A percentile compares a stretch with the other conserved stretches of the same genome.
These are phyloP conservation scores for Isabelozyma rhagii DNA, from an alignment of 805 yeast genomes.

Conservation along the genomic window DNA sequence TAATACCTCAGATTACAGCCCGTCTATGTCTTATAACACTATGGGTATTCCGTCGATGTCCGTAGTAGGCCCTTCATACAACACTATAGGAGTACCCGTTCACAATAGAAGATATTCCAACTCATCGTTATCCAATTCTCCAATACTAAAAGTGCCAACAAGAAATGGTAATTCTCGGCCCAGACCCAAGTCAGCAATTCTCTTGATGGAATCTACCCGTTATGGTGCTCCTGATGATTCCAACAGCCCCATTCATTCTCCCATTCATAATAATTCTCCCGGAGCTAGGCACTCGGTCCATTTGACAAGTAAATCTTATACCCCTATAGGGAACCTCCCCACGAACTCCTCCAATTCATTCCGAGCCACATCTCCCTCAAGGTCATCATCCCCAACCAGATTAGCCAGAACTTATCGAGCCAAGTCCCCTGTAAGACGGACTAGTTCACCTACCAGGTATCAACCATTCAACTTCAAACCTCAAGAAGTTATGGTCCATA, in stretches of 20 bases:
- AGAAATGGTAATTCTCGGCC: slow-evolving; percentile 12
- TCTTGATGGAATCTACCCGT: slow-evolving; percentile 23
- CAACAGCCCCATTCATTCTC: slow-evolving; percentile 10
- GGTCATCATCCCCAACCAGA: slow-evolving; percentile 25
- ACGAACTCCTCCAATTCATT: slow-evolving; percentile 12
- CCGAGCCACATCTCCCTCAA: slow-evolving; percentile 25
- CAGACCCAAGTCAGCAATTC: slow-evolving; percentile 36
- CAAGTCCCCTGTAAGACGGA: slow-evolving; percentile 26
- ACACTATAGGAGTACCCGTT: neutral
- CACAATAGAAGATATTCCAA: slow-evolving; percentile 16
- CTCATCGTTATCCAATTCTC: slow-evolving; percentile 17
- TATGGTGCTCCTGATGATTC: slow-evolving; percentile 28
- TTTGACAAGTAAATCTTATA: slow-evolving; percentile 7
- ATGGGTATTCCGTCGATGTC: neutral
- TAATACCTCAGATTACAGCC: neutral
- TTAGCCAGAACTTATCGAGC: slow-evolving; percentile 23
- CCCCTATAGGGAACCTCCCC: slow-evolving; percentile 9
- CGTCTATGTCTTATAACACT: slow-evolving; percentile 1
- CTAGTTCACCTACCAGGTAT: slow-evolving; percentile 16
- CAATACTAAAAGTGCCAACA: slow-evolving; percentile 12
- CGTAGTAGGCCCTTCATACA: slow-evolving; percentile 1
- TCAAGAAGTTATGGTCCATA: slow-evolving; percentile 37
- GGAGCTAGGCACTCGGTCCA: slow-evolving; percentile 18
- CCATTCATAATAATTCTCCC: slow-evolving; percentile 13
- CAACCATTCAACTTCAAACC: slow-evolving; percentile 68